phyloP scores from a whole-genome alignment of 768 basidiomycete species.

The Leucocoprinus sp. region DNA sequence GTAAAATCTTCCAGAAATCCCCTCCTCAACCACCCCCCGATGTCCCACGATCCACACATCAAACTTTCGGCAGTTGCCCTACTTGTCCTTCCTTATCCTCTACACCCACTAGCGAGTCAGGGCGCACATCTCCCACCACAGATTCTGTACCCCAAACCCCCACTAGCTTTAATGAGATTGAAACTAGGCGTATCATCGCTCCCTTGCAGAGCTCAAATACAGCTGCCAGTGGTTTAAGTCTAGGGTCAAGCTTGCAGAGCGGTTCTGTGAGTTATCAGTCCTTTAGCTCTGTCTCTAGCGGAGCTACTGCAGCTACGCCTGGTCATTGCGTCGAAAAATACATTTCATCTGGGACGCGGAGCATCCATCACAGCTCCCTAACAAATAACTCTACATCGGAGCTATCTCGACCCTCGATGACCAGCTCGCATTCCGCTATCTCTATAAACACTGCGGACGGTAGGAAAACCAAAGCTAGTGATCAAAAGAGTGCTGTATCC shows the following conservation, averaged over 20 bases:
- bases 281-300: neutral
- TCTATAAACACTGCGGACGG: neutral
- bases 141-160: conserved; percentile 26
- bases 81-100: conserved; percentile 16
- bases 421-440: neutral
- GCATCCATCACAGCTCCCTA: neutral
- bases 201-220: conserved; percentile 12
- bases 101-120: conserved; percentile 16
- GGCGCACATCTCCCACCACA: conserved; percentile 16
- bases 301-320: conserved; percentile 1
- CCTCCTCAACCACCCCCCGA: conserved; percentile 1
- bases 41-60: conserved; percentile 7
- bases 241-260: conserved; percentile 5
- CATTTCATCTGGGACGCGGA: neutral
- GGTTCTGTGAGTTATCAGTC: neutral
- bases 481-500: neutral
- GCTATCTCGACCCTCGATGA: neutral
- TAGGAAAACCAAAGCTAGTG: neutral
- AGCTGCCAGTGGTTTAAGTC: conserved; percentile 2
- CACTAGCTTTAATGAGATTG: conserved; percentile 20
- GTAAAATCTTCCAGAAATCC: conserved; percentile 25
- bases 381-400: neutral
- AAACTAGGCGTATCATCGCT: conserved; percentile 3
- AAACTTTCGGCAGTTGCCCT: conserved; percentile 9
- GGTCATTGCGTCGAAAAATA: neutral